Base-by-base conservation (phyloP, 1,284 basidiomycete species). In the Wallemia mellicola region DNA sequence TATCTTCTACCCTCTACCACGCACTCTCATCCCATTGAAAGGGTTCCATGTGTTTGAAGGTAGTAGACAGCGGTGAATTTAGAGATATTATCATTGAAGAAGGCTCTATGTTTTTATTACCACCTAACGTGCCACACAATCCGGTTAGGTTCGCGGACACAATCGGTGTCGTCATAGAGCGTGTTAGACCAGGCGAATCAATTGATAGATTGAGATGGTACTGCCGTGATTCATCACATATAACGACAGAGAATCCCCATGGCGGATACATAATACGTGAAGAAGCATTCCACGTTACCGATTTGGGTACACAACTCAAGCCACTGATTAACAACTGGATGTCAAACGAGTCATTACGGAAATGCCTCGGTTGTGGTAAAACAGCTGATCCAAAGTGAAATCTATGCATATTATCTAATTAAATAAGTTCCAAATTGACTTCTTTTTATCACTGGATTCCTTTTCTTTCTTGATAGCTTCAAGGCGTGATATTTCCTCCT, bases 121-220 rank as follows among this genome's bases (percentile, higher is more conserved):
- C 63, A 91, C 87, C 82, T 1, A 89, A 95, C 69, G 92, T 84
- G 0, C 89, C 91, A 0, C 92, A 96, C 72, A 92, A 91, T 65
- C 92, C 92, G 7, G 82, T 89, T 26, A 79, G 92, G 11, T 91
- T 83, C 63, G 80, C 81, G 1, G 74, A 95, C 70, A 96, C 92
- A 0, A 81, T 95, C 59, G 91, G 92, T 1, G 74, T 96, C n/a
- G 92, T 96, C 3, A 75, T 95, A 58, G 92, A 98, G 71, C 78
- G 86, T n/a, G 79, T 83, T 38, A 75, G 92, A 55, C 88, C 89
- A 0, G 74, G 66, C 1, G 68, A 68, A 3, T 67, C 70, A 15
- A 67, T 75, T 56, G 92, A 98, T 69, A 81, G 81, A 1, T 75
- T 96, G 61, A 79, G 86, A 54, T 96, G 92, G 92, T 96, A 94